Conservation (phyloP, 805 yeast genomes). For the Candida silvatica region DNA sequence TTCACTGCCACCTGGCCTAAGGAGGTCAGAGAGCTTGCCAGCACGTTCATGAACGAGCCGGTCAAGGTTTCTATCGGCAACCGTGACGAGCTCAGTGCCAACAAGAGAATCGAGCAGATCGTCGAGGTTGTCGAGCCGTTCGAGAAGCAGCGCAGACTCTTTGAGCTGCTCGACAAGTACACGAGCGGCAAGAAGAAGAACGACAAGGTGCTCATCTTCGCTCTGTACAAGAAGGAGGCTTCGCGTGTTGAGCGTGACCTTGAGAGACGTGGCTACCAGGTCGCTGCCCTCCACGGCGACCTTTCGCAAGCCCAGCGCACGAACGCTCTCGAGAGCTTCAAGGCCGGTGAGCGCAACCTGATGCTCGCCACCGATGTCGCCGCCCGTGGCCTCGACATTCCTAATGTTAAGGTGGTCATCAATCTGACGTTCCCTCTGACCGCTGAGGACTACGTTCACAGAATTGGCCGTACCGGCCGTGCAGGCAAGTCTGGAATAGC, state of each 20-base stretch:
- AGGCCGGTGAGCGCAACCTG: slow-evolving; percentile 64
- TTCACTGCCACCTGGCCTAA: slow-evolving; percentile 99
- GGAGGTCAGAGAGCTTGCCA: slow-evolving; percentile 89
- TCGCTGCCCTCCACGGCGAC: slow-evolving; percentile 96
- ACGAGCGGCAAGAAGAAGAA: slow-evolving; percentile 53
- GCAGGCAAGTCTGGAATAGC: slow-evolving; percentile 95
- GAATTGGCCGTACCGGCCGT: slow-evolving; percentile 97
- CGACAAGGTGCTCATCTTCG: slow-evolving; percentile 86
- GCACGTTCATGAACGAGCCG: slow-evolving; percentile 75
- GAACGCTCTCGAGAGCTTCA: slow-evolving; percentile 76
- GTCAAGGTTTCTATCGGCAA: slow-evolving; percentile 79
- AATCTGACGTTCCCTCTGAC: slow-evolving; percentile 94
- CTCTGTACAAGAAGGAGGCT: slow-evolving; percentile 95
- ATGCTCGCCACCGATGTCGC: slow-evolving; percentile 97
- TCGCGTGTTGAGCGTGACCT: slow-evolving; percentile 76
- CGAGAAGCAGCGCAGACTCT: slow-evolving; percentile 68
- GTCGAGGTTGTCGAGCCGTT: slow-evolving; percentile 87
- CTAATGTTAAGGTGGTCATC: slow-evolving; percentile 92
- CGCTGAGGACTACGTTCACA: slow-evolving; percentile 93
- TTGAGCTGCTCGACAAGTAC: slow-evolving; percentile 67
- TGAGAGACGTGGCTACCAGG: slow-evolving; percentile 62
- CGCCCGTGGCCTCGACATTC: slow-evolving; percentile 96
- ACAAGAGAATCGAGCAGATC: slow-evolving; percentile 84
- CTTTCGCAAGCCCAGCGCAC: slow-evolving; percentile 89
- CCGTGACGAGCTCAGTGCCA: slow-evolving; percentile 89